Base-by-base conservation (phyloP, 495 filamentous ascomycete species). In the Penicillium manginii region DNA sequence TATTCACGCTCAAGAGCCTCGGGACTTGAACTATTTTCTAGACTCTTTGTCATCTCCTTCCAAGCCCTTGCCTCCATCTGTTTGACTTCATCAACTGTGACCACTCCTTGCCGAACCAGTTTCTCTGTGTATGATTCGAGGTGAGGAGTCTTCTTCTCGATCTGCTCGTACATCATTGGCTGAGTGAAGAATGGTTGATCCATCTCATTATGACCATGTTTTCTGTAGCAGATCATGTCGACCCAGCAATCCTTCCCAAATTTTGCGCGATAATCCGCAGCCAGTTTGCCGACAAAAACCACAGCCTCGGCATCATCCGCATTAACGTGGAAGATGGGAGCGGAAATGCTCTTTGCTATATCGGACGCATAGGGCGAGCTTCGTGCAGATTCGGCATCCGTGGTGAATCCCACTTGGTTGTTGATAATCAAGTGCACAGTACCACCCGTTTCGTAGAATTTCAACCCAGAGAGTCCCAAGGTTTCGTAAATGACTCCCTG, bases 321-420 rank as follows among this genome's bases (percentile, higher is more conserved):
- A 71, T 98, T 98, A 60, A 98, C 94, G 81, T 98, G 94, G 85
- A 98, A 98, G 35, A 98, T 91, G 32, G 94, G 94, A 14, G 94
- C 96, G 62, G 98, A 93, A 64, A 98, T 97, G 26, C 93, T 88
- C 82, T 98, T 98, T 69, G 94, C 96, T 69, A 98, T 97, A 74
- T 98, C 94, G 15, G 94, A 97, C 78, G 96, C 98, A 83, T 98
- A 98, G 55, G 94, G 91, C 46, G 94, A 98, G 21, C 96, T 98
- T 62, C 94, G 92, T 63, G 96, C 85, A 73, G 93, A 98, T 56
- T 96, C 92, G 62, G 94, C 96, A 73, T 98, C 96, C 15, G 94
- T 98, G 54, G 94, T 98, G 83, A 98, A 98, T 72, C 94, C 94
- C 72, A 98, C 98, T 81, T 98, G 94, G 83, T 98, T 98, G 86